phyloP scores from a whole-genome alignment of 495 filamentous ascomycete species.

The Entonaema liquescens region DNA sequence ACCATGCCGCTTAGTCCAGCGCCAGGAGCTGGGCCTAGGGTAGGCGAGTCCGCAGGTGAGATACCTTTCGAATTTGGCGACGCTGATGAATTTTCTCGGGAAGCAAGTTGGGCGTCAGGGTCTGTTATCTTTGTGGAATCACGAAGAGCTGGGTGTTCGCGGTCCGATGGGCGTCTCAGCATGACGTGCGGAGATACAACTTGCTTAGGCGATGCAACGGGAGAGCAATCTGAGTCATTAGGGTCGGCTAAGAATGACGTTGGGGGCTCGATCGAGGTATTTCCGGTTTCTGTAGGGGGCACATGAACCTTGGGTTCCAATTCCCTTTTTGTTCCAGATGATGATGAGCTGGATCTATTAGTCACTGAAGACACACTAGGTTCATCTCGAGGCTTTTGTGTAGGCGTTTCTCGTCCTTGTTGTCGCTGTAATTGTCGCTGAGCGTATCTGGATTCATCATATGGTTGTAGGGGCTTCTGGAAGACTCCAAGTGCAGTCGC shows the following conservation, averaged over 20 bases:
- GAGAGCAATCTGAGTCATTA: conserved; percentile 45
- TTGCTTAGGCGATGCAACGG: conserved; percentile 28
- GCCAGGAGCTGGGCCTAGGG: conserved; percentile 67
- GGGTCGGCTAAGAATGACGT: conserved; percentile 49
- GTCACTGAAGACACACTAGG: conserved; percentile 41
- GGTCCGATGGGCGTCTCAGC: conserved; percentile 53
- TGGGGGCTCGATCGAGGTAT: conserved; percentile 48
- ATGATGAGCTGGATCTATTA: conserved; percentile 48
- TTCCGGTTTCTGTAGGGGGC: conserved; percentile 16
- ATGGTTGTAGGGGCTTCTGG: conserved; percentile 76
- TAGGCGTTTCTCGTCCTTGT: conserved; percentile 67
- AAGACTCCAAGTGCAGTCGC: conserved; percentile 87
- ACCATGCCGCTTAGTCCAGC: conserved; percentile 83
- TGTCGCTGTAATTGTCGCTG: conserved; percentile 83
- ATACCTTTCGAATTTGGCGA: conserved; percentile 39
- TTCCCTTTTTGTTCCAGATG: conserved; percentile 34
- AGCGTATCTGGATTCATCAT: conserved; percentile 85
- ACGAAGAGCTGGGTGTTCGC: conserved; percentile 58
- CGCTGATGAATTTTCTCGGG: conserved; percentile 37
- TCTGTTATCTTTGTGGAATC: conserved; percentile 49
- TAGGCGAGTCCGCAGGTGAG: conserved; percentile 75
- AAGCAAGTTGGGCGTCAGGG: conserved; percentile 40
- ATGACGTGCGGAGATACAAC: conserved; percentile 40
- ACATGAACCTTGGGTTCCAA: conserved; percentile 32
- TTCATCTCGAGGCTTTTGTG: conserved; percentile 46